Evolutionary conservation across 2,329 filamentous ascomycete species (phyloP).

Genomic region (Emericellopsis atlantica): DNA sequence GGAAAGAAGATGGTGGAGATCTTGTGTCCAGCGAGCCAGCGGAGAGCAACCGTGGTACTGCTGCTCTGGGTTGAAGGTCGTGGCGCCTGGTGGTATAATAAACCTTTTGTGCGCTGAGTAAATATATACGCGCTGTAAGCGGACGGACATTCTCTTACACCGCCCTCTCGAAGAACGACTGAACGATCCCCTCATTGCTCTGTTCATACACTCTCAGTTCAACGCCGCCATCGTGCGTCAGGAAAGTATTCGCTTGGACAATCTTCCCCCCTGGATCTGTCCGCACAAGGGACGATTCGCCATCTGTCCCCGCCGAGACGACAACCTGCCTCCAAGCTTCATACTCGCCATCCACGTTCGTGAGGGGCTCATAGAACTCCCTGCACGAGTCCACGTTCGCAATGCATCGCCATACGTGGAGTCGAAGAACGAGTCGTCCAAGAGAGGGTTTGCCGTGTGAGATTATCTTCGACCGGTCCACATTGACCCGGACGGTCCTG

Average conservation of each 20-base stretch:
- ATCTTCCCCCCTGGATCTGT: background rate
- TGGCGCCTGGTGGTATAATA: no score
- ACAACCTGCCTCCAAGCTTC: background rate
- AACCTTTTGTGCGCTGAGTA: no score
- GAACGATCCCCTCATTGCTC: background rate
- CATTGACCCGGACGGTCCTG: conserved; percentile 35
- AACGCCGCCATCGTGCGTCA: background rate
- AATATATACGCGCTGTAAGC: no score
- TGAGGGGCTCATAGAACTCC: conserved; percentile 44
- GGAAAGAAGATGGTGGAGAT: no score
- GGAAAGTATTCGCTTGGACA: background rate
- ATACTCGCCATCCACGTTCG: conserved; percentile 28
- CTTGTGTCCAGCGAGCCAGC: no score
- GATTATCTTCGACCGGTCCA: conserved; percentile 45
- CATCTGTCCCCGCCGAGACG: background rate
- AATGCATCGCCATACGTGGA: conserved; percentile 51
- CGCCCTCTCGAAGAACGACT: background rate
- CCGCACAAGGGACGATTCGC: no score
- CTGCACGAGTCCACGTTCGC: conserved; percentile 41
- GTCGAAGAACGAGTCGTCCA: conserved; percentile 41
- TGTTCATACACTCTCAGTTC: background rate
- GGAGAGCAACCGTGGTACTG: no score
- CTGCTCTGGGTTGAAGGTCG: no score
- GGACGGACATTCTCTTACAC: no score
- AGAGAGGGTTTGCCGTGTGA: conserved; percentile 44